Percentiles rank a stretch among this genome's conserved stretches.
These are phyloP conservation scores for Aspergillus olivimuriae DNA, from an alignment of 495 filamentous ascomycete genomes.

Conservation along the genomic window DNA sequence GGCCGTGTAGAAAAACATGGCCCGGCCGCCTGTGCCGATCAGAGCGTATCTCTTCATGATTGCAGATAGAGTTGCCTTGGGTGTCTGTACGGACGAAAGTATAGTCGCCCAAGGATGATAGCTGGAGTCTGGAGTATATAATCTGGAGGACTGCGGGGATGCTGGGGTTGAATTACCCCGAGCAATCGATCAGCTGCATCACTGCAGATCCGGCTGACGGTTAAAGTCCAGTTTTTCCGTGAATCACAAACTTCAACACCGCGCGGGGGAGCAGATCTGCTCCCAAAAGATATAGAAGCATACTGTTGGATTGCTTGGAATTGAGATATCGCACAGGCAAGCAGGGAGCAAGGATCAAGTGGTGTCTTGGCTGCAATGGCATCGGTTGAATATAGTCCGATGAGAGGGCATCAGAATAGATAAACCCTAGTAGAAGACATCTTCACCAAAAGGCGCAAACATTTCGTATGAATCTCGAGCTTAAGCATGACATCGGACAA, in stretches of 20 bases:
- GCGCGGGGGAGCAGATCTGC: slow-evolving; percentile 3
- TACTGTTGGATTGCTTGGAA: too few relatives aligned
- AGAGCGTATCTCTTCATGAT: slow-evolving; percentile 25
- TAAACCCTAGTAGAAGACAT: neutral
- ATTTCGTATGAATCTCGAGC: too few relatives aligned
- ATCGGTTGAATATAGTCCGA: slow-evolving; percentile 1
- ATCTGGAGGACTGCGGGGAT: neutral
- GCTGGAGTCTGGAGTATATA: too few relatives aligned
- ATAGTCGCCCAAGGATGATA: neutral
- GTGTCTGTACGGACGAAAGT: neutral
- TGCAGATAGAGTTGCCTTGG: neutral
- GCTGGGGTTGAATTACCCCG: slow-evolving; percentile 2
- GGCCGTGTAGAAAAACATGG: slow-evolving; percentile 49
- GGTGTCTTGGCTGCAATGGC: neutral
- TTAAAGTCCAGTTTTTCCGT: slow-evolving; percentile 1
- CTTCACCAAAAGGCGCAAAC: too few relatives aligned
- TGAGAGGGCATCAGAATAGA: neutral
- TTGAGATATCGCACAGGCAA: too few relatives aligned
- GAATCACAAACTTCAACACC: neutral
- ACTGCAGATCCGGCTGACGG: neutral
- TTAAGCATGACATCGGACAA: neutral
- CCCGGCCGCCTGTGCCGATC: slow-evolving; percentile 27
- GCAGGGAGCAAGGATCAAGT: neutral
- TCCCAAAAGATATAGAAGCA: too few relatives aligned
- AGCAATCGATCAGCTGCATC: neutral